Percentiles rank a stretch among this genome's conserved stretches.
Evolutionary conservation across 768 basidiomycete species (phyloP).

Genomic region (Rhodotorula kratochvilovae): DNA sequence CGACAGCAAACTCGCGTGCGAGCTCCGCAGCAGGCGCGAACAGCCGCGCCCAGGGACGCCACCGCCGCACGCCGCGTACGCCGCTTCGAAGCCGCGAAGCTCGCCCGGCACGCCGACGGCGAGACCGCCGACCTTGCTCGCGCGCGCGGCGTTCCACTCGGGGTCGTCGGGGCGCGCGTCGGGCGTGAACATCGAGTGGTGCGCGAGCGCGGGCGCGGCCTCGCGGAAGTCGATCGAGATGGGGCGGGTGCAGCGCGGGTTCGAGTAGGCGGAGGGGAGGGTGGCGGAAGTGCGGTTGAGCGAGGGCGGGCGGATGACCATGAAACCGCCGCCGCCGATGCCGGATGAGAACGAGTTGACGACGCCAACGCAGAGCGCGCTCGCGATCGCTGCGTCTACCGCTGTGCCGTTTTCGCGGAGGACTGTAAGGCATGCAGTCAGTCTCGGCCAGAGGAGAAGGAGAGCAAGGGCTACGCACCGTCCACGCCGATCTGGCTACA

Average conservation of each 20-base stretch:
- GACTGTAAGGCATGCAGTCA: slow-evolving; percentile 7
- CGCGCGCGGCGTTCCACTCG: slow-evolving; percentile 48
- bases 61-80: slow-evolving; percentile 72
- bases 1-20: slow-evolving; percentile 57
- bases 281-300: background rate
- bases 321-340: slow-evolving; percentile 61
- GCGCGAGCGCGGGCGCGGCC: slow-evolving; percentile 68
- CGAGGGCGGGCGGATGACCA: slow-evolving; percentile 69
- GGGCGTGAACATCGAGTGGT: slow-evolving; percentile 61
- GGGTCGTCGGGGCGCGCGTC: slow-evolving; percentile 14
- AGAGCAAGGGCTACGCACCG: slow-evolving; percentile 37
- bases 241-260: slow-evolving; percentile 30
- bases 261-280: slow-evolving; percentile 35
- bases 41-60: slow-evolving; percentile 70
- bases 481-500: slow-evolving; percentile 82
- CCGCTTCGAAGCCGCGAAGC: slow-evolving; percentile 76
- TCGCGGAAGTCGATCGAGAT: slow-evolving; percentile 76
- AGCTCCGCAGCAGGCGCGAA: slow-evolving; percentile 70
- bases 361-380: slow-evolving; percentile 63
- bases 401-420: slow-evolving; percentile 73
- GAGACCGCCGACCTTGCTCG: slow-evolving; percentile 69
- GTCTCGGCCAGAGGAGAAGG: background rate
- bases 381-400: slow-evolving; percentile 76
- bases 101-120: slow-evolving; percentile 89
- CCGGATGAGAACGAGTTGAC: slow-evolving; percentile 80